phyloP scores from a whole-genome alignment of 371 early-diverging fungal genomes.

The Rozella allomycis region DNA sequence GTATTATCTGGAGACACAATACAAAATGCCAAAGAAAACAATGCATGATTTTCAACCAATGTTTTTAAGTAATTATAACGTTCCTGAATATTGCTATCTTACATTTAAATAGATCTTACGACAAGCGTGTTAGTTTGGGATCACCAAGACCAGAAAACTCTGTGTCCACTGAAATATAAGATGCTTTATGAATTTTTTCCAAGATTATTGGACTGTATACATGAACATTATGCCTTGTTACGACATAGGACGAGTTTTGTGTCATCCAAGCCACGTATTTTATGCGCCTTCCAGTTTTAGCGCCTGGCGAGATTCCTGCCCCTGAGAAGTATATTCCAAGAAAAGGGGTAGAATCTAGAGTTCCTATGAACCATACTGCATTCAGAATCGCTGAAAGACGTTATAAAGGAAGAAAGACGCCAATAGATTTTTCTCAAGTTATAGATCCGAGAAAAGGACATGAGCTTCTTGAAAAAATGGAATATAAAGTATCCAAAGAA shows the following conservation, averaged over 20 bases:
- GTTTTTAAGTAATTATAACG: conserved; percentile 43
- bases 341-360: too few relatives aligned
- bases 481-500: too few relatives aligned
- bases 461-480: too few relatives aligned
- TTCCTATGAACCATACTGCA: conserved; percentile 47
- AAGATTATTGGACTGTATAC: too few relatives aligned
- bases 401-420: conserved; percentile 34
- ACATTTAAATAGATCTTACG: conserved; percentile 9
- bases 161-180: conserved; percentile 55
- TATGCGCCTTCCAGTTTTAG: too few relatives aligned
- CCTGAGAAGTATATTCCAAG: too few relatives aligned
- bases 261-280: too few relatives aligned
- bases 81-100: conserved; percentile 34
- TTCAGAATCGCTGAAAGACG: conserved; percentile 51
- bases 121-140: conserved; percentile 6
- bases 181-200: too few relatives aligned
- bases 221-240: too few relatives aligned
- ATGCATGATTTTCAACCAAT: conserved; percentile 39
- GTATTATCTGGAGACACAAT: background rate
- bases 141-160: conserved; percentile 66
- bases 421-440: conserved; percentile 29
- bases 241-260: too few relatives aligned
- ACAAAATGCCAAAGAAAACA: conserved; percentile 20
- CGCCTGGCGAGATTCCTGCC: too few relatives aligned
- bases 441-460: too few relatives aligned